Base-by-base conservation (phyloP, 352 stramenopile species). In the Lagenidium giganteum region DNA sequence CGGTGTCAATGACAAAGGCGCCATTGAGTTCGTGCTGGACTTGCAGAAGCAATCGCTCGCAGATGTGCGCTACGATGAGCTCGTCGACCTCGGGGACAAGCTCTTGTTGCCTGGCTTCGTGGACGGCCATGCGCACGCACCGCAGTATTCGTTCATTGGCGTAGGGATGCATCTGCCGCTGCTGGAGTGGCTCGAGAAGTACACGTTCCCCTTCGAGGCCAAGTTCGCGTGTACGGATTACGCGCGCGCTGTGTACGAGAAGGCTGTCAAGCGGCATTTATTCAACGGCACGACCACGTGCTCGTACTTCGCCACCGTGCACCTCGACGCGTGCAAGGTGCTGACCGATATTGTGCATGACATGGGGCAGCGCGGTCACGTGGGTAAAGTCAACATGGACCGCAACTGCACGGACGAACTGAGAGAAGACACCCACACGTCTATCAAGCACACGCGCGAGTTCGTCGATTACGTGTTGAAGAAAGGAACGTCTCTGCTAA, bases 321-420 rank as follows among this genome's bases (percentile, higher is more conserved):
- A 98, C 56, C 38, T 97, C 3, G 77, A 96, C 2, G 73, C 83
- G 11, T 96, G 64, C 54, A 95, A 97, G 60, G 59, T 85, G n/a
- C 79, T 98, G 11, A 64, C 79, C 0, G 87, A 98, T 58, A 69
- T 97, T 8, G 57, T 95, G 32, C 49, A 82, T 16, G 53, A 77
- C n/a, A 45, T 73, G 5, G 92, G 92, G 2, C 92, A 98, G 58
- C 76, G 94, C 16, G 93, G 80, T 0, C 91, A 87, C 61, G 65
- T 98, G 8, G 93, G 92, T 28, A 98, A 98, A 56, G 93, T 98
- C 53, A 96, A 92, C 57, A 98, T 98, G 94, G 94, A 98, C 64
- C 83, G 89, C 39, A 97, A 98, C 54, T 68, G 57, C 26, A 80
- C 85, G 18, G 58, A 74, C 3, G 66, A 75, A 24, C 83, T 97